Base-by-base conservation (phyloP, 148 eudicot species). In the Mesembryanthemum crystallinum region DNA sequence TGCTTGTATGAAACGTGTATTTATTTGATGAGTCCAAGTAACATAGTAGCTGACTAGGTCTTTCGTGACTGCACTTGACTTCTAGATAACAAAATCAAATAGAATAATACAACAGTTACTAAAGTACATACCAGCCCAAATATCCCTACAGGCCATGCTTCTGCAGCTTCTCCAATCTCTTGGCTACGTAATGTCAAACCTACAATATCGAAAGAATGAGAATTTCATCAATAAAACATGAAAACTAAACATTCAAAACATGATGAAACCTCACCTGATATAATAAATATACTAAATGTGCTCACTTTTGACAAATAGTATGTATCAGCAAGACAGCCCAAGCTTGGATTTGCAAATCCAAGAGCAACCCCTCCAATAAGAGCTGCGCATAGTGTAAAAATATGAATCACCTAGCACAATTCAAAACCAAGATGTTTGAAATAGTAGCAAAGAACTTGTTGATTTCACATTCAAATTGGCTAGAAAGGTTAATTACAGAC, bases 71-170 rank as follows among this genome's bases (percentile, higher is more conserved):
- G 32, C 54, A 25, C n/a, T n/a, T n/a, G n/a, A n/a, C n/a, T n/a
- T n/a, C n/a, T n/a, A n/a, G n/a, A n/a, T n/a, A n/a, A n/a, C n/a
- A n/a, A n/a, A n/a, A 35, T 4, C 62, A 49, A 52, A 58, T 18
- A 51, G 45, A 37, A 1, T 8, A 32, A 10, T 37, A 35, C 18
- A 65, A 20, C 23, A 64, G 61, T n/a, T 23, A 58, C 9, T 60
- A 43, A 81, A 74, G 72, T 65, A 80, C 87, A 79, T 88, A 94
- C 98, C 73, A 94, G 85, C 81, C 98, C 98, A 69, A 88, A 89
- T 29, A 90, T 58, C 71, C 93, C 97, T 72, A 90, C 95, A 69
- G 90, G 97, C 98, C 98, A 94, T 52, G 98, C 98, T 81, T 90
- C 91, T 71, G 77, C 78, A 69, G 97, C 95, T 72, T 88, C 93